Evolutionary conservation across 2,329 filamentous ascomycete genomes (phyloP), one percentile per base, ranked within the genome.

Genomic region (Penicillium griseofulvum): DNA sequence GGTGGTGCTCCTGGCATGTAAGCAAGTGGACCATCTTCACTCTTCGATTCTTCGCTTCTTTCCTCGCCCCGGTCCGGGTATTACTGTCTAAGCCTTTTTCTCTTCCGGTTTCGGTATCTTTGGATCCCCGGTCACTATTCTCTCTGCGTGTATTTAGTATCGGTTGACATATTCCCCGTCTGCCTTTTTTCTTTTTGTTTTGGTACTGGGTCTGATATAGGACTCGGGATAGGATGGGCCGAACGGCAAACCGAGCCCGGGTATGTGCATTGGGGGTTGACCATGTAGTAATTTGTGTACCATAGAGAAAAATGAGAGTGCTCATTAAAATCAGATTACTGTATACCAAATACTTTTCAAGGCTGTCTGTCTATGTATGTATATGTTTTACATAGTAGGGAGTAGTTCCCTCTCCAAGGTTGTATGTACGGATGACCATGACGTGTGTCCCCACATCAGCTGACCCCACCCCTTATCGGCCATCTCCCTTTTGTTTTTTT

Each of bases 1-100:
- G 65, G 72, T 56, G 74, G 66, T 22, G 66, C 71, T 39, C 65
- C 70, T 33, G 63, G 63, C 56, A 59, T 74, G 67, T 74, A 68
- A 70, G 54, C 52, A 39, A 39, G 7, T 24, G 37, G 49, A 38
- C 50, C 38, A 46, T 65, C 56, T 55, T 57, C 43, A 42, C 42
- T 58, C 51, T 53, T 43, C 28, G 33, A 11, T 53, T 59, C 54
- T 60, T 60, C 49, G 51, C 36, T 55, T 62, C 42, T 56, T 26
- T 58, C 56, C 47, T 56, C 52, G 41, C 52, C 55, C 50, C 61
- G 52, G 54, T 54, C 47, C 56, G 50, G 56, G 49, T 49, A 22
- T 54, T 34, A 36, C 53, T 58, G 45, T 58, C 57, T 60, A 56
- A 55, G 53, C 52, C 44, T 44, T 50, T 54, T 62, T 56, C 42